These are phyloP conservation scores for Aspergillus phoenicis DNA, from an alignment of 2,329 filamentous ascomycete genomes.

Conservation along the genomic window DNA sequence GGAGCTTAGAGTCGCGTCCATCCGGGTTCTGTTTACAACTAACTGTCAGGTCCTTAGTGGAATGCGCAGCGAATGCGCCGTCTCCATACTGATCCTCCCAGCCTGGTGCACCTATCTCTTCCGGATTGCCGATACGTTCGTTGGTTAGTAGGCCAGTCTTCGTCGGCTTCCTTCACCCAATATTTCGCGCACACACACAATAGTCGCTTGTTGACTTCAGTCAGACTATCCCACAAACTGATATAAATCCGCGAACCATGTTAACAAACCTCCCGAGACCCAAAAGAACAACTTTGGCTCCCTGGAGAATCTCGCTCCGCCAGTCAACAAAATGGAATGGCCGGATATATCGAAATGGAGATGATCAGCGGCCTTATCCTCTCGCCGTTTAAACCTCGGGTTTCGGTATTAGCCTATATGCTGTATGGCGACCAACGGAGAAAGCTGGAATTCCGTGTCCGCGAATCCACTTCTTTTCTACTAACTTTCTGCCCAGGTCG, in stretches of 20 bases:
- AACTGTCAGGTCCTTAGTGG: neutral
- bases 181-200: neutral
- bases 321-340: neutral
- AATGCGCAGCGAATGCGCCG: neutral
- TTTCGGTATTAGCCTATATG: neutral
- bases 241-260: neutral
- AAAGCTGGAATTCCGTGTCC: neutral
- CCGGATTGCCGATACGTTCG: neutral
- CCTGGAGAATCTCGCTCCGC: neutral
- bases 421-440: neutral
- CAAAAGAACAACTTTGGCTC: neutral
- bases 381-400: conserved; percentile 4
- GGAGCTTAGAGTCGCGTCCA: conserved; percentile 5
- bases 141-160: neutral
- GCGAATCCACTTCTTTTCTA: neutral
- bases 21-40: neutral
- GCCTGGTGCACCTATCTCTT: neutral
- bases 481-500: neutral
- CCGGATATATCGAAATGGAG: conserved; percentile 7
- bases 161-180: neutral
- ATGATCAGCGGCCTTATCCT: conserved; percentile 4
- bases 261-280: neutral
- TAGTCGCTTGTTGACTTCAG: neutral
- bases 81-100: neutral
- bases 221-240: conserved; percentile 3